Evolutionary conservation across 495 filamentous ascomycete genomes (phyloP).

Genomic region (Hamigera avellanea): DNA sequence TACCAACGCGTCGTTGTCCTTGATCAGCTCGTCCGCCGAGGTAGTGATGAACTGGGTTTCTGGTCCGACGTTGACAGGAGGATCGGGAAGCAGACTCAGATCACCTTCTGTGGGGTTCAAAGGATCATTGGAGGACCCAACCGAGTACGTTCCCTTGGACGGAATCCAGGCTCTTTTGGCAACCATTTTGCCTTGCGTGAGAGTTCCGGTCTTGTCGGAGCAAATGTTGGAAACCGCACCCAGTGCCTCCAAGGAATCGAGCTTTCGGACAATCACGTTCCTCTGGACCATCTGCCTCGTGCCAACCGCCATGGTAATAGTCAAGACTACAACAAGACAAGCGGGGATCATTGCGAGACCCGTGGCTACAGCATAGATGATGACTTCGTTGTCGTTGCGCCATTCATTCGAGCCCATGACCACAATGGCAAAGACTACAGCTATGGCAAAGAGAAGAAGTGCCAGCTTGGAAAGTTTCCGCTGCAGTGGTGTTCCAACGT

Average conservation of each 20-base stretch:
- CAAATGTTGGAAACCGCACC: constrained; percentile 63
- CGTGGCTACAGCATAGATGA: constrained; percentile 63
- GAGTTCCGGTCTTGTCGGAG: constrained; percentile 61
- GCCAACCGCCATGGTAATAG: constrained; percentile 64
- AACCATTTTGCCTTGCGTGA: constrained; percentile 70
- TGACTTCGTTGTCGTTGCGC: constrained; percentile 46
- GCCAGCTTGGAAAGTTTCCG: constrained; percentile 61
- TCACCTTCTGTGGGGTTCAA: constrained; percentile 44
- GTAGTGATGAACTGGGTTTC: constrained; percentile 14
- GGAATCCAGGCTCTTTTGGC: constrained; percentile 75
- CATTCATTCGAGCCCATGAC: constrained; percentile 52
- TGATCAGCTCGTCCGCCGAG: constrained; percentile 23
- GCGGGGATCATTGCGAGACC: constrained; percentile 63
- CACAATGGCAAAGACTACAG: constrained; percentile 57
- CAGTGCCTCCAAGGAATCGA: constrained; percentile 55
- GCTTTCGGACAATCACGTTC: constrained; percentile 57
- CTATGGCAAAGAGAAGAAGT: constrained; percentile 55
- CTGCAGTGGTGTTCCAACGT: constrained; percentile 58
- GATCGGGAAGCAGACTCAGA: constrained; percentile 27
- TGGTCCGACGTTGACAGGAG: constrained; percentile 21
- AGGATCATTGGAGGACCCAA: constrained; percentile 43
- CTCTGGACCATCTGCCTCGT: constrained; percentile 60
- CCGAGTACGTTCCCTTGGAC: constrained; percentile 45
- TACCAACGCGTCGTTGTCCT: constrained; percentile 28
- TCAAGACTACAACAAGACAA: constrained; percentile 63